Evolutionary conservation across 2,329 filamentous ascomycete species (phyloP).

Genomic region (Cladophialophora chaetospira): DNA sequence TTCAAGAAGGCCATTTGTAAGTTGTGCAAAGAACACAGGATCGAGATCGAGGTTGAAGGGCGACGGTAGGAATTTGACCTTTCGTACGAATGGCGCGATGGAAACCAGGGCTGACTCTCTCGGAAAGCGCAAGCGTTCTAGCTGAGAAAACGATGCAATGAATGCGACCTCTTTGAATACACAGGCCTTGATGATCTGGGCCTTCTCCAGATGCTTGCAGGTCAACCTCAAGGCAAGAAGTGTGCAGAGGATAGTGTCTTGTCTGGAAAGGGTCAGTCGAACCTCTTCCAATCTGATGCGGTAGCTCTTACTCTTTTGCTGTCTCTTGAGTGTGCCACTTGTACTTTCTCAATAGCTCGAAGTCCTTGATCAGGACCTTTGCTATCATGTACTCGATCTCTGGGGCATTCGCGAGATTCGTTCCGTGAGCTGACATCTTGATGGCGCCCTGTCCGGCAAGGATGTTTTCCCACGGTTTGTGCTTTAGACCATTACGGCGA

Average conservation of each 20-base stretch:
- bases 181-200: background rate
- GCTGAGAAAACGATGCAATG: background rate
- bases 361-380: background rate
- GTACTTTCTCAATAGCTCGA: background rate
- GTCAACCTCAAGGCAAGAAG: background rate
- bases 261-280: background rate
- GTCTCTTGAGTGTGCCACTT: background rate
- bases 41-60: background rate
- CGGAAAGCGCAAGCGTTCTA: background rate
- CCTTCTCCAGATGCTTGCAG: background rate
- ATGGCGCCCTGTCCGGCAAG: no score
- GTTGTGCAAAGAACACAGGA: background rate
- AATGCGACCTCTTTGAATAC: background rate
- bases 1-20: background rate
- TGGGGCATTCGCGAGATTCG: background rate
- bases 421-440: background rate
- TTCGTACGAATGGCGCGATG: background rate
- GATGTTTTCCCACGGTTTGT: no score
- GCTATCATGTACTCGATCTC: constrained; percentile 4
- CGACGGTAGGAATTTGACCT: background rate
- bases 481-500: background rate
- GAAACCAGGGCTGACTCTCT: background rate
- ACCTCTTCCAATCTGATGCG: background rate
- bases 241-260: background rate
- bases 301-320: background rate